Percentiles rank a stretch among this genome's conserved stretches.
Evolutionary conservation across 768 basidiomycete species (phyloP).

Genomic region (Termitomyces eurrhizus): DNA sequence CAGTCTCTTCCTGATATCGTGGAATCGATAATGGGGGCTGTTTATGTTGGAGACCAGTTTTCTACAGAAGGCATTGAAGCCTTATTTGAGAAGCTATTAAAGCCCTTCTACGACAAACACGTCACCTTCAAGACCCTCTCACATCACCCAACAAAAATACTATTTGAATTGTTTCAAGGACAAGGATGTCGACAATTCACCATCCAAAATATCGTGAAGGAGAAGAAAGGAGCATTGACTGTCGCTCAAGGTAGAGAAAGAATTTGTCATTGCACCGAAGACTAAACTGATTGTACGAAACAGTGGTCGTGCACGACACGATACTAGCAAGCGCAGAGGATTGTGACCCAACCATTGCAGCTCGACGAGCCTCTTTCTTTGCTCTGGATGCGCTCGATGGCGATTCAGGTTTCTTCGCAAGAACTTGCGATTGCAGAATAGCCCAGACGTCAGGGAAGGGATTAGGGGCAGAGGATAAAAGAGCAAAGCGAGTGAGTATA

Average conservation of each 20-base stretch:
- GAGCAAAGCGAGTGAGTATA: constrained; percentile 13
- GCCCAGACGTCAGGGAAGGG: constrained; percentile 33
- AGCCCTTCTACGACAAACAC: constrained; percentile 77
- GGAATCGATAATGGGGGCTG: constrained; percentile 75
- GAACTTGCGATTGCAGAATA: constrained; percentile 65
- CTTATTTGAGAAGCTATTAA: constrained; percentile 63
- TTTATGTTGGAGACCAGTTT: constrained; percentile 75
- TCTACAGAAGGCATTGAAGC: constrained; percentile 54
- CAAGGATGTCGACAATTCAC: constrained; percentile 67
- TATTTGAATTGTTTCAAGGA: constrained; percentile 71
- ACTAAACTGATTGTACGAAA: constrained; percentile 4
- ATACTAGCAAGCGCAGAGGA: constrained; percentile 58
- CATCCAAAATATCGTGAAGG: constrained; percentile 45
- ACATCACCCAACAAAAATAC: constrained; percentile 71
- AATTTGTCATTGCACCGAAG: neutral
- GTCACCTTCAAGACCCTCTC: constrained; percentile 70
- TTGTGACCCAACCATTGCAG: constrained; percentile 46
- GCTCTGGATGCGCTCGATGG: constrained; percentile 69
- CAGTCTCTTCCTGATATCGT: constrained; percentile 78
- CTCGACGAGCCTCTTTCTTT: constrained; percentile 55
- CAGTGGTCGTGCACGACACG: constrained; percentile 68
- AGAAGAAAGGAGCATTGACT: constrained; percentile 2
- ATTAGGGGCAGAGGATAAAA: constrained; percentile 23
- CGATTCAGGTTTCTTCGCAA: constrained; percentile 56
- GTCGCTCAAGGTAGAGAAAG: constrained; percentile 7